These are phyloP conservation scores for Gillenia trifoliata DNA, from an alignment of 306 rosid genomes.

Conservation along the genomic window DNA sequence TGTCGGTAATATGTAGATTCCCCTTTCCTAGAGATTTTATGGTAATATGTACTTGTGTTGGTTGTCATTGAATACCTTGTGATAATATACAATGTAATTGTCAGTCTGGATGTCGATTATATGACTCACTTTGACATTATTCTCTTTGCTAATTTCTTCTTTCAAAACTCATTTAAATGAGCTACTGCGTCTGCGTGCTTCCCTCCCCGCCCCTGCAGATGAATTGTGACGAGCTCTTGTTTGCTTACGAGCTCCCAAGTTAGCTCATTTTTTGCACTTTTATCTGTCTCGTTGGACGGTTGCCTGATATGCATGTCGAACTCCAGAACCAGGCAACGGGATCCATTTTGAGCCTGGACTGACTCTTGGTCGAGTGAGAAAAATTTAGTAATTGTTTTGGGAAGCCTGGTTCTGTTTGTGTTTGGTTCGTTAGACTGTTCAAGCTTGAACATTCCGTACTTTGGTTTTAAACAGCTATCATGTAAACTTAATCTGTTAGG, in stretches of 20 bases:
- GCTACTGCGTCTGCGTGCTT: too few species aligned
- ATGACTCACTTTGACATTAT: neutral
- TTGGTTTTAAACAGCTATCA: too few species aligned
- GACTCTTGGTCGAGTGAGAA: too few species aligned
- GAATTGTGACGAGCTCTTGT: neutral
- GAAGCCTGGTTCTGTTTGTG: too few species aligned
- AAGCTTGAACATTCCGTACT: too few species aligned
- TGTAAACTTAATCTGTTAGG: too few species aligned
- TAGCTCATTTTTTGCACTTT: neutral
- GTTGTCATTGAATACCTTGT: neutral
- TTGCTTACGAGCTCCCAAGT: too few species aligned
- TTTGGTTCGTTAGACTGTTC: too few species aligned
- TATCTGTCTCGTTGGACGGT: neutral
- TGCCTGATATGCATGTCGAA: neutral
- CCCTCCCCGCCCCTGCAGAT: neutral
- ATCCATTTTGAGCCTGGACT: too few species aligned
- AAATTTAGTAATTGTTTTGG: too few species aligned
- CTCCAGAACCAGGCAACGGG: neutral
- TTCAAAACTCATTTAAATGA: neutral
- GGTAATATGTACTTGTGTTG: constrained; percentile 9
- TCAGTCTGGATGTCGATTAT: neutral
- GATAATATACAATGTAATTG: neutral
- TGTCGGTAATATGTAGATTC: neutral
- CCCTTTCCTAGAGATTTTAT: neutral
- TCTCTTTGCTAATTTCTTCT: neutral